phyloP scores from a whole-genome alignment of 805 yeast species.

The Dipodascus albidus region DNA sequence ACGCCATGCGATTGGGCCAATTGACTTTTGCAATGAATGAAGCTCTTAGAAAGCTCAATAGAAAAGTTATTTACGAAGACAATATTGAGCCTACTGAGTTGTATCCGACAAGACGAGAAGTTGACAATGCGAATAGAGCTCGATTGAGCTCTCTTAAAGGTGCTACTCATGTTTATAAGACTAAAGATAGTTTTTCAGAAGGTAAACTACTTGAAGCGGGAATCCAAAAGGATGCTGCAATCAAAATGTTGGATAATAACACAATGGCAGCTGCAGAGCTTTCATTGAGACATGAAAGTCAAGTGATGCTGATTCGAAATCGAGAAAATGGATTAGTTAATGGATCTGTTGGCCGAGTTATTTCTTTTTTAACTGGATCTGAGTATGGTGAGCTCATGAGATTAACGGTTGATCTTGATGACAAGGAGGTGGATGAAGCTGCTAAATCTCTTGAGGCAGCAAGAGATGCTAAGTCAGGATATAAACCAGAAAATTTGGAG shows the following conservation, averaged over 20 bases:
- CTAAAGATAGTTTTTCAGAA: constrained; percentile 30
- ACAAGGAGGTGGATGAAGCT: not conserved
- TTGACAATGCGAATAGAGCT: constrained; percentile 55
- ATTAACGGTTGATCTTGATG: not conserved
- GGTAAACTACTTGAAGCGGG: constrained; percentile 32
- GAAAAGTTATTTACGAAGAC: constrained; percentile 48
- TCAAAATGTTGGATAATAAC: constrained; percentile 34
- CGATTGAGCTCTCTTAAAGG: constrained; percentile 28
- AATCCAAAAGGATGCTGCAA: constrained; percentile 29
- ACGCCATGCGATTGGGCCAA: constrained; percentile 65
- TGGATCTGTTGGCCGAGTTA: constrained; percentile 75
- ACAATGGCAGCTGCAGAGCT: constrained; percentile 61
- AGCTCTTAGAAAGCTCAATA: constrained; percentile 39
- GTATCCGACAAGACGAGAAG: constrained; percentile 76
- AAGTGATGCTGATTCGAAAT: constrained; percentile 82
- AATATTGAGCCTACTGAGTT: constrained; percentile 84
- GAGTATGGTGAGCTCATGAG: not conserved
- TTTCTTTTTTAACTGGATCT: constrained; percentile 32
- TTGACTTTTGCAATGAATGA: constrained; percentile 37
- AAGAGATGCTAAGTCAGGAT: not conserved
- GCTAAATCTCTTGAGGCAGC: not conserved
- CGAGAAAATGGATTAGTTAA: constrained; percentile 63
- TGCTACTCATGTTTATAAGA: not conserved
- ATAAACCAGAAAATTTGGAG: not conserved
- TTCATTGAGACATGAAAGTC: constrained; percentile 70